Conservation (phyloP, 2,329 filamentous ascomycete genomes). For the Colletotrichum orbiculare region DNA sequence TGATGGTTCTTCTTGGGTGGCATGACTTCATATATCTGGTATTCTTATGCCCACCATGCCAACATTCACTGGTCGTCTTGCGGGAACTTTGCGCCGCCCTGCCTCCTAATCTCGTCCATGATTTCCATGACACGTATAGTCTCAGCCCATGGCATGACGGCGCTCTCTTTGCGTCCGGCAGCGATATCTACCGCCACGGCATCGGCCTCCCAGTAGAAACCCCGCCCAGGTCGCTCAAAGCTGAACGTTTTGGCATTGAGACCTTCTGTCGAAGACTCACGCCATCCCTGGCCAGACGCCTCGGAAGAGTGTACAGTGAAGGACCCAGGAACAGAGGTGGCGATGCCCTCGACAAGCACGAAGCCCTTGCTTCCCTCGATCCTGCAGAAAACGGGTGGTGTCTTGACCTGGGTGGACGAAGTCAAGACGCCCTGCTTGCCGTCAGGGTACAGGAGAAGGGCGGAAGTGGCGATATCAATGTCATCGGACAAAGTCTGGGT, state of each 20-base stretch:
- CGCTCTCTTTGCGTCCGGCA: conserved; percentile 50
- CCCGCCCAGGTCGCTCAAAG: conserved; percentile 49
- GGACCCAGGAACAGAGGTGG: conserved; percentile 45
- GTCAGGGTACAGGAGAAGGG: conserved; percentile 52
- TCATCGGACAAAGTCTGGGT: conserved; percentile 49
- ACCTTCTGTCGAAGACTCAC: conserved; percentile 7
- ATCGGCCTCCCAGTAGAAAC: conserved; percentile 59
- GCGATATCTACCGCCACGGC: conserved; percentile 53
- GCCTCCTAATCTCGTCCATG: conserved; percentile 56
- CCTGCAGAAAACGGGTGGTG: conserved; percentile 45
- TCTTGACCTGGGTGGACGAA: conserved; percentile 48
- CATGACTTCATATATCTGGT: neutral
- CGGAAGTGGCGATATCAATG: conserved; percentile 49
- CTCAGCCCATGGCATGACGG: conserved; percentile 57
- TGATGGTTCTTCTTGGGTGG: neutral
- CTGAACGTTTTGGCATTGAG: conserved; percentile 45
- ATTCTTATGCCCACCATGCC: neutral
- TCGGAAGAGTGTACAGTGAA: conserved; percentile 48
- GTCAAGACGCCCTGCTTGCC: conserved; percentile 56
- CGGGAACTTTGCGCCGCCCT: conserved; percentile 45
- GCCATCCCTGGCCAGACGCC: conserved; percentile 39
- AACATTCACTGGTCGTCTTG: conserved; percentile 36
- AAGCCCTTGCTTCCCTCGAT: conserved; percentile 53
- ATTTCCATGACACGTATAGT: conserved; percentile 58
- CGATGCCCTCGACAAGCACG: conserved; percentile 49